Conservation (phyloP, 2,329 filamentous ascomycete genomes). For the Fusarium sp. region DNA sequence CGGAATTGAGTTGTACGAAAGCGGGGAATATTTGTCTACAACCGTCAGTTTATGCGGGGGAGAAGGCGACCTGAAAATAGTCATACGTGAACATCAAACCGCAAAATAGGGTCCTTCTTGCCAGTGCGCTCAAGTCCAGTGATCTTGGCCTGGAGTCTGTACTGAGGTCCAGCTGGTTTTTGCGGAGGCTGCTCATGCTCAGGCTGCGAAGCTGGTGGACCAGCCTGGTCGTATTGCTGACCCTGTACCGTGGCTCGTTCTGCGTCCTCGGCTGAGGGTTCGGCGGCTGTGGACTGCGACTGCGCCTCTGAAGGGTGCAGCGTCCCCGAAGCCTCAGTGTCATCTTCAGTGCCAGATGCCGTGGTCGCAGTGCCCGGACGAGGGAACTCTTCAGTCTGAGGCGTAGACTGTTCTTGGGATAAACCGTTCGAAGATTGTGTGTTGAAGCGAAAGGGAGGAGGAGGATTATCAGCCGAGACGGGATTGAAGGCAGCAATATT, state of each 20-base stretch:
- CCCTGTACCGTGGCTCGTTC: constrained; percentile 34
- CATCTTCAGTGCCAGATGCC: constrained; percentile 57
- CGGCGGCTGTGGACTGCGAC: constrained; percentile 32
- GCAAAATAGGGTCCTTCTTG: constrained; percentile 93
- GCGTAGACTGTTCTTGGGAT: constrained; percentile 49
- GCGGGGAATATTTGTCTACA: constrained; percentile 95
- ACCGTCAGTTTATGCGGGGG: constrained; percentile 39
- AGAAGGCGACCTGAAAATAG: background rate
- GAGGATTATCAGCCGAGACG: constrained; percentile 51
- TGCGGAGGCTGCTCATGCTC: constrained; percentile 65
- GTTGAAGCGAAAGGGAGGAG: constrained; percentile 58
- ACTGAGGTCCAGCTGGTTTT: constrained; percentile 71
- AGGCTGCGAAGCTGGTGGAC: constrained; percentile 35
- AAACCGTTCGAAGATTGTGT: constrained; percentile 59
- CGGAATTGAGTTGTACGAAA: constrained; percentile 98
- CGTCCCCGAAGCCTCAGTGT: constrained; percentile 51
- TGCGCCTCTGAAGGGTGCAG: constrained; percentile 34
- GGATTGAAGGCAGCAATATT: constrained; percentile 57
- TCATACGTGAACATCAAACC: constrained; percentile 93
- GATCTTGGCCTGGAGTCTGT: constrained; percentile 93
- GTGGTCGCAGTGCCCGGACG: constrained; percentile 61
- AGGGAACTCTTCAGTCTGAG: constrained; percentile 55
- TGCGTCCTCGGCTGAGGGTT: constrained; percentile 28
- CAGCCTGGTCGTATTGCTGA: constrained; percentile 45
- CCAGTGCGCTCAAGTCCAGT: constrained; percentile 92